Evolutionary conservation across 805 yeast genomes (phyloP).

Genomic region (Debaryomyces hansenii): DNA sequence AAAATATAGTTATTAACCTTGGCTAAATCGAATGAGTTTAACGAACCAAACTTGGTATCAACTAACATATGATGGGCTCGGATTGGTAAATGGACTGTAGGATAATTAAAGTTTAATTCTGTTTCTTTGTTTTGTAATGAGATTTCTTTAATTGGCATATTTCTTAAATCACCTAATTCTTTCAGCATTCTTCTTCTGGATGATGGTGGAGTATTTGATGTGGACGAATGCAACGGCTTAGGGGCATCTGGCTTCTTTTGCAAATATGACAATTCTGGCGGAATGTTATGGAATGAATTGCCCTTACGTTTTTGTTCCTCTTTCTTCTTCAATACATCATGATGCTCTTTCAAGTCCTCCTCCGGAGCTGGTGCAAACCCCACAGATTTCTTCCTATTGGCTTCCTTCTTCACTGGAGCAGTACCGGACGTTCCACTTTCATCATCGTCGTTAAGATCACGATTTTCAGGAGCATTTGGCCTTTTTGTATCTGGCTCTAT

Average conservation of each 20-base stretch:
- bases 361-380: constrained; percentile 40
- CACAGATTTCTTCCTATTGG: constrained; percentile 25
- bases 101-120: constrained; percentile 54
- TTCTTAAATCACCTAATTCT: constrained; percentile 47
- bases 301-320: constrained; percentile 25
- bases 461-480: too few species aligned
- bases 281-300: constrained; percentile 39
- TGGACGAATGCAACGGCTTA: constrained; percentile 16
- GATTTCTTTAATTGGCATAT: constrained; percentile 52
- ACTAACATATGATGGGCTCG: constrained; percentile 51
- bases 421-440: not conserved
- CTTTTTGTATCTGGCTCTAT: too few species aligned
- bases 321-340: constrained; percentile 23
- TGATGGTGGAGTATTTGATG: not conserved
- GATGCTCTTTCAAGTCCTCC: constrained; percentile 37
- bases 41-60: constrained; percentile 56
- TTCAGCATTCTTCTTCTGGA: not conserved
- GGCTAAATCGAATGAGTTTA: constrained; percentile 67
- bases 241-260: constrained; percentile 28
- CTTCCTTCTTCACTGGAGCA: not conserved
- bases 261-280: constrained; percentile 41
- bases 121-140: constrained; percentile 42
- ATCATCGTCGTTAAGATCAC: too few species aligned
- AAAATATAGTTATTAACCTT: constrained; percentile 55
- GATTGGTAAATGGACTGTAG: constrained; percentile 50